Conservation (phyloP, 2,329 filamentous ascomycete genomes). For the Nigrospora osmanthi region DNA sequence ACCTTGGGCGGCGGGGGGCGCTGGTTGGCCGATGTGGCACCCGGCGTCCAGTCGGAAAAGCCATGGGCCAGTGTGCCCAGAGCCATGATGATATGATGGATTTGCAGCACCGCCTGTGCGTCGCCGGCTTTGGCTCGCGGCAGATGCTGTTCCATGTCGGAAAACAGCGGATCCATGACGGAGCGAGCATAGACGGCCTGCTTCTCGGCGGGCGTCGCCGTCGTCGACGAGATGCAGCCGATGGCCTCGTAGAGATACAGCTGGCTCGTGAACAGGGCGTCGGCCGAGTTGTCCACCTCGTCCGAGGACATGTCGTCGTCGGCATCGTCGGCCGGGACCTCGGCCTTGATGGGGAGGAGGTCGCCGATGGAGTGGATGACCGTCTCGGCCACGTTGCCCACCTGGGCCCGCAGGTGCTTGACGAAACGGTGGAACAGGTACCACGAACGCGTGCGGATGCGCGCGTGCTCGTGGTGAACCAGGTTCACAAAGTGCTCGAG, state of each 20-base stretch:
- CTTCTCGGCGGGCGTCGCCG: slow-evolving; percentile 69
- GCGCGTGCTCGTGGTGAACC: slow-evolving; percentile 79
- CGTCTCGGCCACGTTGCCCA: slow-evolving; percentile 84
- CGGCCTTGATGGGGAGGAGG: slow-evolving; percentile 82
- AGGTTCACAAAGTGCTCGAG: slow-evolving; percentile 87
- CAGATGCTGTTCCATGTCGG: slow-evolving; percentile 79
- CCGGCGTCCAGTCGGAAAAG: slow-evolving; percentile 82
- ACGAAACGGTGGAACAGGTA: slow-evolving; percentile 93
- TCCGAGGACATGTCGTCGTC: slow-evolving; percentile 95
- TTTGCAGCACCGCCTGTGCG: slow-evolving; percentile 74
- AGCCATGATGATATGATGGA: slow-evolving; percentile 95
- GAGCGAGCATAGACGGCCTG: slow-evolving; percentile 81
- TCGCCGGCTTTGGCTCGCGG: slow-evolving; percentile 71
- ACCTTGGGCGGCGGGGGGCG: slow-evolving; percentile 49
- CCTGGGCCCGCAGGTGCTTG: slow-evolving; percentile 74
- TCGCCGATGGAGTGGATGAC: slow-evolving; percentile 88
- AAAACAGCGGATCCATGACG: slow-evolving; percentile 82
- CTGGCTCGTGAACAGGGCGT: slow-evolving; percentile 85
- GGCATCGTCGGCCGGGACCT: slow-evolving; percentile 68
- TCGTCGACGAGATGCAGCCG: slow-evolving; percentile 81
- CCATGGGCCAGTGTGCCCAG: slow-evolving; percentile 86
- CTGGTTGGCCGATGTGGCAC: slow-evolving; percentile 37
- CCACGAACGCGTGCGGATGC: slow-evolving; percentile 88
- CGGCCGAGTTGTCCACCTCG: slow-evolving; percentile 81
- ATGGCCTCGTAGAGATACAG: slow-evolving; percentile 92